These are phyloP conservation scores for Vishniacozyma victoriae DNA, from an alignment of 768 basidiomycete genomes.

Conservation along the genomic window DNA sequence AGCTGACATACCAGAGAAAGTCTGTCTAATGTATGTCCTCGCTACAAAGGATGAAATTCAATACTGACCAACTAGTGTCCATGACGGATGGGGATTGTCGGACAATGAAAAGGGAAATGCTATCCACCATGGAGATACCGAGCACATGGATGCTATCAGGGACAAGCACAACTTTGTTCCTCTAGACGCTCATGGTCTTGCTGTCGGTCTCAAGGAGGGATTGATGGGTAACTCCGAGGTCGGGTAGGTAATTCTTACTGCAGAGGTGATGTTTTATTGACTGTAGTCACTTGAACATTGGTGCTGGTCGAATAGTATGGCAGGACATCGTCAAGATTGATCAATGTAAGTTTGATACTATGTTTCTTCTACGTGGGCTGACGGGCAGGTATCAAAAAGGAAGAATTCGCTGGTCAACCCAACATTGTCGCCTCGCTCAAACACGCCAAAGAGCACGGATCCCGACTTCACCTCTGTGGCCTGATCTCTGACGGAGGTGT, in stretches of 20 bases:
- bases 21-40: conserved; percentile 72
- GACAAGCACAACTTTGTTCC: conserved; percentile 66
- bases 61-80: conserved; percentile 55
- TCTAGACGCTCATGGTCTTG: conserved; percentile 78
- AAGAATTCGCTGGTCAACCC: conserved; percentile 72
- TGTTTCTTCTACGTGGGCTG: background rate
- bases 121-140: conserved; percentile 74
- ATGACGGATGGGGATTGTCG: conserved; percentile 90
- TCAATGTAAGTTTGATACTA: conserved; percentile 51
- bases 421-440: conserved; percentile 67
- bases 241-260: conserved; percentile 53
- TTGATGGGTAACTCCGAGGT: conserved; percentile 98
- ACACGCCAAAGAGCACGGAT: conserved; percentile 72
- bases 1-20: conserved; percentile 55
- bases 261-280: background rate
- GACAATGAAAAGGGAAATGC: conserved; percentile 72
- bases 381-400: conserved; percentile 65
- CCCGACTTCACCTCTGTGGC: conserved; percentile 81
- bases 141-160: conserved; percentile 82
- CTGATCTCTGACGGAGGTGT: conserved; percentile 93
- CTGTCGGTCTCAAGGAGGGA: conserved; percentile 85
- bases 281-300: conserved; percentile 81
- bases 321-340: conserved; percentile 97
- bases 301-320: conserved; percentile 92
- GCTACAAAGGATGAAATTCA: background rate